Evolutionary conservation across 2,329 filamentous ascomycete genomes (phyloP).

Genomic region (Cladorrhinum sp.): DNA sequence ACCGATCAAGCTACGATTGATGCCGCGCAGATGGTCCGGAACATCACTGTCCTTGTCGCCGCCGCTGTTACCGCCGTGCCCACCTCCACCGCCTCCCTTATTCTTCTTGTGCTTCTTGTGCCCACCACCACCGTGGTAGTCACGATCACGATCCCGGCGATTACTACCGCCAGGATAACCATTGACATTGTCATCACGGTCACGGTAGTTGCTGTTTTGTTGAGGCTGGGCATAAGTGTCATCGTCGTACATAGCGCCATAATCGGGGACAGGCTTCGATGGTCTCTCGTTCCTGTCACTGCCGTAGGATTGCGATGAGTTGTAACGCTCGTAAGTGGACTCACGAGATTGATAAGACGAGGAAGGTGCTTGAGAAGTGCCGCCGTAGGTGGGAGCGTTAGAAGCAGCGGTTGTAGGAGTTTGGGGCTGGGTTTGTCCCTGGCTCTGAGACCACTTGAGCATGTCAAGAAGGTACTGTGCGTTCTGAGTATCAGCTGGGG

Average conservation of each 20-base stretch:
- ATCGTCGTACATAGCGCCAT: constrained; percentile 16
- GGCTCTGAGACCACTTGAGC: constrained; percentile 20
- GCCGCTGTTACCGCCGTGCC: constrained; percentile 30
- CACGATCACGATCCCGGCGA: constrained; percentile 15
- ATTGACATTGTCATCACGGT: constrained; percentile 13
- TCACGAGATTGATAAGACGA: neutral
- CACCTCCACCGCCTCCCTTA: constrained; percentile 33
- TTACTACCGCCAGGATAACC: neutral
- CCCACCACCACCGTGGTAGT: constrained; percentile 32
- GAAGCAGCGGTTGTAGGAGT: neutral
- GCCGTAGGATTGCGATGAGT: neutral
- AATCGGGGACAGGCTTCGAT: constrained; percentile 6
- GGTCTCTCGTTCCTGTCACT: neutral
- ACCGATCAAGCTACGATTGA: constrained; percentile 58
- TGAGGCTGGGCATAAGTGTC: constrained; percentile 5
- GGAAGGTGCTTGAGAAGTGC: neutral
- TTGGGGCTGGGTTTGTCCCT: neutral
- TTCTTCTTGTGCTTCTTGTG: constrained; percentile 31
- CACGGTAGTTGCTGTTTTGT: constrained; percentile 4
- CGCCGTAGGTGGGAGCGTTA: neutral
- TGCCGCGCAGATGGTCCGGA: constrained; percentile 38
- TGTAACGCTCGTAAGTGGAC: neutral
- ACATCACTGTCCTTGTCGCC: constrained; percentile 21
- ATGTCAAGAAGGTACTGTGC: constrained; percentile 23
- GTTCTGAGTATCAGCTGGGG: constrained; percentile 16